Evolutionary conservation across 2,329 filamentous ascomycete species (phyloP), one percentile per base, ranked within the genome.

Genomic region (Colletotrichum sp.): DNA sequence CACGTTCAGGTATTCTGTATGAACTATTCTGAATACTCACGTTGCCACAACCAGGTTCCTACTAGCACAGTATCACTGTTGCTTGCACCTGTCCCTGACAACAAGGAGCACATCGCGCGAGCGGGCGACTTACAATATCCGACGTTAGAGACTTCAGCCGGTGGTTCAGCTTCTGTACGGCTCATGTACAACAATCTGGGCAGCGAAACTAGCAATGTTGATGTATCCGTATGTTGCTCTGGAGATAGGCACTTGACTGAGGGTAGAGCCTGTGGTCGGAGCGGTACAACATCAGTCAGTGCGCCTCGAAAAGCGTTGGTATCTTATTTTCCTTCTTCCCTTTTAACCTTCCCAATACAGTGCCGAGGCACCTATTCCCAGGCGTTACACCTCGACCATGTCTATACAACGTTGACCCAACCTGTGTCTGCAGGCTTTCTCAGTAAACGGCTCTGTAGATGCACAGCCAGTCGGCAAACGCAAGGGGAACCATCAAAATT

Each of bases 311-410:
- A 57, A 64, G 34, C 13, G 16, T n/a, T 74, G 72, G 72, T 74
- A 74, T 71, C 72, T 74, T 71, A 30, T 72, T 34, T 64, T 70
- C 27, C 63, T 59, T 71, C 12, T 60, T 28, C 22, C 25, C 16
- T 64, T 19, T 34, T 13, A 19, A 34, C 28, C 19, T 27, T 61
- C 68, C 48, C 13, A 12, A 34, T 30, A 16, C 44, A 27, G 8
- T 9, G 25, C 48, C 39, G 19, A 57, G 60, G 65, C 28, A 28
- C 15, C 19, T 34, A 22, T 19, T 15, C 44, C 32, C 22, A 22
- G 15, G 34, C 60, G 12, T 48, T 60, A 22, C 71, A 16, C 34
- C 72, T 27, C 30, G 19, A 34, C 22, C n/a, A 60, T 74, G 22
- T 65, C 66, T 70, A 30, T 57, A 52, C 39, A 22, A 22, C 44